A percentile compares a stretch with the other conserved stretches of the same genome.
These are phyloP conservation scores for Crucihimalaya himalaica DNA, from an alignment of 345 rosid genomes.

Conservation along the genomic window DNA sequence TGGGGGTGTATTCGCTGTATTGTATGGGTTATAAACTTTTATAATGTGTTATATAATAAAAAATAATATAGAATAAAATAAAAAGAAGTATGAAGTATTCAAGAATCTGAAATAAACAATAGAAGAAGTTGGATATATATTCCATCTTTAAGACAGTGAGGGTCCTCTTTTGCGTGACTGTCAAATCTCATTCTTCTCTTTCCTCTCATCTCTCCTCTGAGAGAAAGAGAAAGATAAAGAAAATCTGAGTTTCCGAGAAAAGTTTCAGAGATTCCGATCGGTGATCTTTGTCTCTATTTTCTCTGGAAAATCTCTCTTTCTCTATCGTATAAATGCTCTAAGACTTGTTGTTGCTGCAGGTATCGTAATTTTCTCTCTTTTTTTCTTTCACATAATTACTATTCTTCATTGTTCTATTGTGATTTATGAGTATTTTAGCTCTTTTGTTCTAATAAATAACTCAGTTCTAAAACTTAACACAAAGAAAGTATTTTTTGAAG, in stretches of 20 bases:
- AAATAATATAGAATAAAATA: background rate
- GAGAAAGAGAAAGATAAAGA: constrained; percentile 26
- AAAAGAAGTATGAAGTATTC: background rate
- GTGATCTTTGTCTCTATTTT: constrained; percentile 3
- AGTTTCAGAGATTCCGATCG: constrained; percentile 38
- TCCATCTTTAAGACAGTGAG: constrained; percentile 41
- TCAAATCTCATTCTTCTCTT: constrained; percentile 69
- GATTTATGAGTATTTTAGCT: background rate
- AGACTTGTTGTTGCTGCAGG: constrained; percentile 51
- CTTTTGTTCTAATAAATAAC: constrained; percentile 23
- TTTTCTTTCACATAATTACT: background rate
- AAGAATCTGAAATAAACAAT: constrained; percentile 22
- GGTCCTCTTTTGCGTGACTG: constrained; percentile 58
- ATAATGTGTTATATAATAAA: too few relatives aligned
- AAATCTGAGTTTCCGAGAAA: constrained; percentile 23
- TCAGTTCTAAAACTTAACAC: background rate
- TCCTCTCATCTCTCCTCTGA: constrained; percentile 15
- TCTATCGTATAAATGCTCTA: constrained; percentile 27
- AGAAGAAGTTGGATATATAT: constrained; percentile 27
- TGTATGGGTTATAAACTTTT: too few relatives aligned
- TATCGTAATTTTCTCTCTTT: background rate
- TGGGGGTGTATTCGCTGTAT: background rate
- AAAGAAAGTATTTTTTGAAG: constrained; percentile 1
- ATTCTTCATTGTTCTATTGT: constrained; percentile 3
- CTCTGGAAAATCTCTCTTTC: background rate